These are phyloP conservation scores for Neofusicoccum umdonicola DNA, from an alignment of 2,329 filamentous ascomycete species.

Conservation along the genomic window DNA sequence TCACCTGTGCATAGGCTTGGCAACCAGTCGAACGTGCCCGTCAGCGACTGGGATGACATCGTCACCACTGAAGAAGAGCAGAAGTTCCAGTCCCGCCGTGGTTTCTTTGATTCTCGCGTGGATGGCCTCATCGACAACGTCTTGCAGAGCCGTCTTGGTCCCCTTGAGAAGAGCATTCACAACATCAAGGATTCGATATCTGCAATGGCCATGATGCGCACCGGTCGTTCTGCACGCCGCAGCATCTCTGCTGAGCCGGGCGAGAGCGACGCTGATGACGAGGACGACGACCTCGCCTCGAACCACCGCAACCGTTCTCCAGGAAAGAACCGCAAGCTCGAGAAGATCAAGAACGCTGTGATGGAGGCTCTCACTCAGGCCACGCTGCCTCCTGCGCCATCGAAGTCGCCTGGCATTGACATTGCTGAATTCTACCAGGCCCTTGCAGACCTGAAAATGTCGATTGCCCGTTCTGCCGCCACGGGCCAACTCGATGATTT, in stretches of 20 bases:
- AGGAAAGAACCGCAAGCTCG: slow-evolving; percentile 71
- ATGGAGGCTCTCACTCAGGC: slow-evolving; percentile 53
- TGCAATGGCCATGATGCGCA: slow-evolving; percentile 48
- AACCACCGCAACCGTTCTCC: slow-evolving; percentile 73
- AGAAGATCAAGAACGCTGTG: slow-evolving; percentile 65
- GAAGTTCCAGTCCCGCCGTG: slow-evolving; percentile 75
- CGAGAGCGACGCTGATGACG: slow-evolving; percentile 91
- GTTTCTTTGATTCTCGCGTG: slow-evolving; percentile 89
- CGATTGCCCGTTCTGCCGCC: slow-evolving; percentile 46
- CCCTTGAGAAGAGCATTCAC: slow-evolving; percentile 75
- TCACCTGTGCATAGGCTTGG: slow-evolving; percentile 63
- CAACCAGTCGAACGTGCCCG: slow-evolving; percentile 61
- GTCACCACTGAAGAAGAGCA: slow-evolving; percentile 79
- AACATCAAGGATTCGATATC: slow-evolving; percentile 70
- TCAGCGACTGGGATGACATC: slow-evolving; percentile 89
- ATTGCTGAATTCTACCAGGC: slow-evolving; percentile 47
- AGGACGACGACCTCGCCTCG: slow-evolving; percentile 67
- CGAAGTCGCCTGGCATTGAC: slow-evolving; percentile 21
- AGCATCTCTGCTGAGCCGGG: slow-evolving; percentile 68
- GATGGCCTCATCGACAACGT: slow-evolving; percentile 79
- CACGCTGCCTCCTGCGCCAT: slow-evolving; percentile 1
- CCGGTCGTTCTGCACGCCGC: slow-evolving; percentile 56
- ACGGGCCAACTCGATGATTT: slow-evolving; percentile 46
- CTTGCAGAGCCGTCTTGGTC: slow-evolving; percentile 72
- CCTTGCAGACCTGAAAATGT: slow-evolving; percentile 48